Conservation (phyloP, 148 eudicot genomes). For the Arctostaphylos glauca region DNA sequence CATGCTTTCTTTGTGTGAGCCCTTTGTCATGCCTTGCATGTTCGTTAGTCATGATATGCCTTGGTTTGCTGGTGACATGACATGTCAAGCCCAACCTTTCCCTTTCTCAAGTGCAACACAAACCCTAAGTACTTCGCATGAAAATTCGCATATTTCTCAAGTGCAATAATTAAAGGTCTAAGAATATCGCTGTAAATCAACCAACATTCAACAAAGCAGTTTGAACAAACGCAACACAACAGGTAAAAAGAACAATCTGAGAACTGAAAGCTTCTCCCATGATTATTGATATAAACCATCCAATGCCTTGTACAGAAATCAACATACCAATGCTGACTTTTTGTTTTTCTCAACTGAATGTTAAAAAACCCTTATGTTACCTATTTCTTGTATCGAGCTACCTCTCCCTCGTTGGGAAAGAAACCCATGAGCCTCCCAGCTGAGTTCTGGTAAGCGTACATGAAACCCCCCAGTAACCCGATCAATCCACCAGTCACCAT, state of each 20-base stretch:
- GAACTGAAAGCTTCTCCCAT: constrained; percentile 12
- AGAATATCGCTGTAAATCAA: not conserved
- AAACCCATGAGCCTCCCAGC: constrained; percentile 97
- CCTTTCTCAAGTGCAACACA: too few relatives aligned
- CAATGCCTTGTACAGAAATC: constrained; percentile 13
- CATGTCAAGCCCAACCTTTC: too few relatives aligned
- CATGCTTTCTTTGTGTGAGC: too few relatives aligned
- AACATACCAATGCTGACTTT: not conserved
- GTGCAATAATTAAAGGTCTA: not conserved
- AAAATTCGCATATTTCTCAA: too few relatives aligned
- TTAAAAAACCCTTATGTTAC: not conserved
- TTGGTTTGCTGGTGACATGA: too few relatives aligned
- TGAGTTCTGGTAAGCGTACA: constrained; percentile 95
- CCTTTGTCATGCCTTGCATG: too few relatives aligned
- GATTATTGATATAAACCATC: constrained; percentile 1
- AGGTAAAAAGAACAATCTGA: not conserved
- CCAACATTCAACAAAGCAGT: not conserved
- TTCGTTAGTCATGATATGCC: too few relatives aligned
- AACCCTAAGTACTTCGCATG: too few relatives aligned
- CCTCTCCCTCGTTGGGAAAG: constrained; percentile 93
- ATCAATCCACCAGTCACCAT: constrained; percentile 97
- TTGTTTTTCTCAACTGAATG: not conserved
- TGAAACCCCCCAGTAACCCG: constrained; percentile 86
- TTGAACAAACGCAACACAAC: not conserved
- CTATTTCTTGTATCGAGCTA: constrained; percentile 64